Evolutionary conservation across 768 basidiomycete species (phyloP).

Genomic region (Amylocystis lapponica): DNA sequence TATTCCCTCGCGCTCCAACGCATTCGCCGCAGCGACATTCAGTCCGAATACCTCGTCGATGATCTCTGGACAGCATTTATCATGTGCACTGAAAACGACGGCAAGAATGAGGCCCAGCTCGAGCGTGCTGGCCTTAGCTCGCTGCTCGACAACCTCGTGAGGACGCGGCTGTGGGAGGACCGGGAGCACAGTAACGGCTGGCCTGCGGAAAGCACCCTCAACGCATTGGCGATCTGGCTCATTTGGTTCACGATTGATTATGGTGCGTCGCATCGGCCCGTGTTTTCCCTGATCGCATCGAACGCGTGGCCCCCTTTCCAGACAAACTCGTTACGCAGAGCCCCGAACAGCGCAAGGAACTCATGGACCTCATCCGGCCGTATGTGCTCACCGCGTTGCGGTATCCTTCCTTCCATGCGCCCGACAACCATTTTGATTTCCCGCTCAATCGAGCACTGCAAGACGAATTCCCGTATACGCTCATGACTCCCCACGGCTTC

Average conservation of each 20-base stretch:
- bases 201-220: slow-evolving; percentile 46
- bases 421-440: slow-evolving; percentile 52
- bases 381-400: slow-evolving; percentile 37
- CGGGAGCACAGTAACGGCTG: slow-evolving; percentile 39
- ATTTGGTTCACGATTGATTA: slow-evolving; percentile 55
- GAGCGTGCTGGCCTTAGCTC: slow-evolving; percentile 42
- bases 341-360: slow-evolving; percentile 20
- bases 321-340: slow-evolving; percentile 10
- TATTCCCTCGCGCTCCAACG: slow-evolving; percentile 28
- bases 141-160: slow-evolving; percentile 42
- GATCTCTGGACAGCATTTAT: slow-evolving; percentile 47
- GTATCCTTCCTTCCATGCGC: slow-evolving; percentile 54
- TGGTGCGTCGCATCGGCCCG: slow-evolving; percentile 29
- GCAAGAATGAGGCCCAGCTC: slow-evolving; percentile 48
- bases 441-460: slow-evolving; percentile 33
- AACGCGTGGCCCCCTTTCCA: neutral
- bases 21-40: slow-evolving; percentile 28
- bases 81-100: slow-evolving; percentile 65
- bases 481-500: slow-evolving; percentile 36
- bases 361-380: slow-evolving; percentile 34
- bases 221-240: slow-evolving; percentile 55
- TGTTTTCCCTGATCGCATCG: neutral
- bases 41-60: slow-evolving; percentile 17
- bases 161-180: slow-evolving; percentile 40
- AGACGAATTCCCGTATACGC: slow-evolving; percentile 21